Evolutionary conservation across 352 stramenopile species (phyloP).

Genomic region (Phytophthora quininea): DNA sequence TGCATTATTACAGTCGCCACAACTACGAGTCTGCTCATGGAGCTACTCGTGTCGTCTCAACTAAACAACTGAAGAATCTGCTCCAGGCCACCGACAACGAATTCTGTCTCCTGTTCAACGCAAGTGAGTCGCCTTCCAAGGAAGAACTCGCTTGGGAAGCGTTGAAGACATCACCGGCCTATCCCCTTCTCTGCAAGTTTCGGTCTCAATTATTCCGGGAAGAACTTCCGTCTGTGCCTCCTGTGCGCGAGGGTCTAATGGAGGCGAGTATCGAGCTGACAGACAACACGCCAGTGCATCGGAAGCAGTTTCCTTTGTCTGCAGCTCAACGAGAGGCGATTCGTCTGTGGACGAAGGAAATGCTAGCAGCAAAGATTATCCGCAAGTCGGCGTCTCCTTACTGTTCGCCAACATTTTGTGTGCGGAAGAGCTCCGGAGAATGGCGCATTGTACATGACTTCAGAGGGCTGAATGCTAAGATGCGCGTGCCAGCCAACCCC

Average conservation of each 20-base stretch:
- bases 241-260: neutral
- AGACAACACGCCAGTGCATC: neutral
- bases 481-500: neutral
- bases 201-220: conserved; percentile 3
- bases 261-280: conserved; percentile 2
- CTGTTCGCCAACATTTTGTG: conserved; percentile 7
- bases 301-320: neutral
- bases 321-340: neutral
- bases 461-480: conserved; percentile 2
- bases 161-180: neutral
- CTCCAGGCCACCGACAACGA: neutral
- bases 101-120: neutral
- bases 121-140: neutral
- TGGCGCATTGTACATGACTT: conserved; percentile 4
- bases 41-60: neutral
- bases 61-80: neutral
- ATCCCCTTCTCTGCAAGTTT: conserved; percentile 2
- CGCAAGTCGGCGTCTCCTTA: neutral
- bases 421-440: neutral
- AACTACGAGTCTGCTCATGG: neutral
- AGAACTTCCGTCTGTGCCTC: conserved; percentile 8
- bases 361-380: conserved; percentile 3
- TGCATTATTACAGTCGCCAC: neutral
- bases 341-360: neutral
- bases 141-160: neutral